phyloP scores from a whole-genome alignment of 2,329 filamentous ascomycete genomes.

The Hypoxylon sp. region DNA sequence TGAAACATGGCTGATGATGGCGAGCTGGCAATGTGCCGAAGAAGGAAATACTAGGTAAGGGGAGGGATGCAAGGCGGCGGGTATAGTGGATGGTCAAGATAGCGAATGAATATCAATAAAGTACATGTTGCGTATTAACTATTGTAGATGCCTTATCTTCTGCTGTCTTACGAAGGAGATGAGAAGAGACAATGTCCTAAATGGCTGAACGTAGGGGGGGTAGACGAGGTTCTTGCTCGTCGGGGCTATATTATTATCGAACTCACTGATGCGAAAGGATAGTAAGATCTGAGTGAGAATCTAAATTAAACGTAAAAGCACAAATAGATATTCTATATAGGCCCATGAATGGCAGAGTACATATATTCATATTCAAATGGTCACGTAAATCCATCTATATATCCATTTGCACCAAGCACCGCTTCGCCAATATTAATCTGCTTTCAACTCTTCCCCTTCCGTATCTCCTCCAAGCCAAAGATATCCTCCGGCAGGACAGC shows the following conservation, averaged over 20 bases:
- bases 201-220: background rate
- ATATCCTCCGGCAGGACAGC: slow-evolving; percentile 64
- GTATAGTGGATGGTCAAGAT: background rate
- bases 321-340: background rate
- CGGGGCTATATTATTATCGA: background rate
- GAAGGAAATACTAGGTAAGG: background rate
- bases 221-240: background rate
- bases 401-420: background rate
- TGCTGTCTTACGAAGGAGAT: background rate
- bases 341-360: background rate
- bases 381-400: slow-evolving; percentile 4
- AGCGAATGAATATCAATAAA: slow-evolving; percentile 6
- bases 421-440: background rate
- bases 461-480: slow-evolving; percentile 69
- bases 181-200: background rate
- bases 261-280: background rate
- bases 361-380: background rate
- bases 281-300: no score
- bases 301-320: background rate
- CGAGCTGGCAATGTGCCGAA: background rate
- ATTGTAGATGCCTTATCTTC: background rate
- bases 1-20: background rate
- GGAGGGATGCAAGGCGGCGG: background rate
- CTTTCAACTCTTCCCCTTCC: slow-evolving; percentile 47
- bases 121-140: slow-evolving; percentile 5